phyloP scores from a whole-genome alignment of 176 grass and related monocot species.

The Oryza longistaminata region DNA sequence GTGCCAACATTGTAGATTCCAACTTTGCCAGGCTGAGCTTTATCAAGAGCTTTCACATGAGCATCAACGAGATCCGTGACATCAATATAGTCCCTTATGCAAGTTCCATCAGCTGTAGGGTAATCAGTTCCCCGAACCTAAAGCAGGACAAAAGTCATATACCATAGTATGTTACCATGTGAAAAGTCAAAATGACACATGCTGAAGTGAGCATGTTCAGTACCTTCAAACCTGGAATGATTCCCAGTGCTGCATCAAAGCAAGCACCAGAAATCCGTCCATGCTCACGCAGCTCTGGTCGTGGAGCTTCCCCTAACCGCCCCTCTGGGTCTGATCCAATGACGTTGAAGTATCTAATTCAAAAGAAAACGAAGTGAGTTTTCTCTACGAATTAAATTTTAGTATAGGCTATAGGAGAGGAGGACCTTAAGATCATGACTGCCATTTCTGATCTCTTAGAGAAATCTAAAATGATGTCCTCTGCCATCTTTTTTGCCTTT shows the following conservation, averaged over 20 bases:
- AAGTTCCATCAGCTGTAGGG: slow-evolving; percentile 75
- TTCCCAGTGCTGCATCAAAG: slow-evolving; percentile 77
- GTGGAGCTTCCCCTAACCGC: slow-evolving; percentile 87
- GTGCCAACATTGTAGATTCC: slow-evolving; percentile 99
- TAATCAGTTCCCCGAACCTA: slow-evolving; percentile 86
- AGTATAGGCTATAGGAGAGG: background rate
- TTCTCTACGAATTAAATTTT: background rate
- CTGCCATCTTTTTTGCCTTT: slow-evolving; percentile 98
- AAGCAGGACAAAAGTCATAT: background rate
- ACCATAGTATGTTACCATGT: background rate
- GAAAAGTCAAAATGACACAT: slow-evolving; percentile 18
- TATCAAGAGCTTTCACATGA: slow-evolving; percentile 94
- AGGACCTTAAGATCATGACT: slow-evolving; percentile 95
- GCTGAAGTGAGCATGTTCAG: background rate
- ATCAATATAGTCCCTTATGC: slow-evolving; percentile 94
- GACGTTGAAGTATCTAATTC: slow-evolving; percentile 87
- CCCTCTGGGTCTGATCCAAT: slow-evolving; percentile 95
- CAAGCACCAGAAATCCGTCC: slow-evolving; percentile 91
- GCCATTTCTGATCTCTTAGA: slow-evolving; percentile 86
- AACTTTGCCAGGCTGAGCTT: slow-evolving; percentile 74
- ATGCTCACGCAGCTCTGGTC: slow-evolving; percentile 84
- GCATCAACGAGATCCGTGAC: slow-evolving; percentile 99
- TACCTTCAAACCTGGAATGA: slow-evolving; percentile 82
- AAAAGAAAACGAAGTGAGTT: slow-evolving; percentile 13
- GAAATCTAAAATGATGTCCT: slow-evolving; percentile 98